Evolutionary conservation across 345 rosid genomes (phyloP).

Genomic region (Populus nigra): DNA sequence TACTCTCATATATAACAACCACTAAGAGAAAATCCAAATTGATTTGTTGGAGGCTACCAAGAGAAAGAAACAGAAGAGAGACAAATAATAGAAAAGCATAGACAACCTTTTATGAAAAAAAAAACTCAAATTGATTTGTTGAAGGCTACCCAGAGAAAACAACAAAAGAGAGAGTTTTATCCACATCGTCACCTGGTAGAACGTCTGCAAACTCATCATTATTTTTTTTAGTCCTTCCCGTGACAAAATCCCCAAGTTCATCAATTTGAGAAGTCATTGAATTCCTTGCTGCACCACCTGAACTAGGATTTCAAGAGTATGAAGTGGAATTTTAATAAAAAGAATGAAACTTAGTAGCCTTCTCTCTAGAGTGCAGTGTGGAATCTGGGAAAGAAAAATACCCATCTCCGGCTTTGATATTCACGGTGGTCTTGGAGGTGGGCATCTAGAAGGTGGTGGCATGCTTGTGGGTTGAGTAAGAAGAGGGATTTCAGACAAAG

Average conservation of each 20-base stretch:
- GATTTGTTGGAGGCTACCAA: no score
- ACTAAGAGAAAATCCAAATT: no score
- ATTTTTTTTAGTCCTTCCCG: conserved; percentile 42
- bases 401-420: conserved; percentile 34
- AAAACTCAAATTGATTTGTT: no score
- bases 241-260: conserved; percentile 71
- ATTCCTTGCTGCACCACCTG: conserved; percentile 39
- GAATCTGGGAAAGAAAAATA: conserved; percentile 31
- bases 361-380: conserved; percentile 35
- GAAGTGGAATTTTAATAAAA: conserved; percentile 43
- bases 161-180: conserved; percentile 51
- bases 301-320: conserved; percentile 41
- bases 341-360: conserved; percentile 43
- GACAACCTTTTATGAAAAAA: no score
- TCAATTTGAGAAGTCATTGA: conserved; percentile 59
- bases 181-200: conserved; percentile 55
- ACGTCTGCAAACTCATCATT: conserved; percentile 42
- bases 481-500: conserved; percentile 87
- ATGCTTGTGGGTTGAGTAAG: conserved; percentile 73
- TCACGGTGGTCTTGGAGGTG: conserved; percentile 83
- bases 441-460: conserved; percentile 93
- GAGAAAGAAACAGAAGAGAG: no score
- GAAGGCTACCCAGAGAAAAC: conserved; percentile 23
- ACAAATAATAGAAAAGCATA: no score
- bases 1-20: no score